phyloP scores from a whole-genome alignment of 2,329 filamentous ascomycete genomes.

The Trichoderma sp. region DNA sequence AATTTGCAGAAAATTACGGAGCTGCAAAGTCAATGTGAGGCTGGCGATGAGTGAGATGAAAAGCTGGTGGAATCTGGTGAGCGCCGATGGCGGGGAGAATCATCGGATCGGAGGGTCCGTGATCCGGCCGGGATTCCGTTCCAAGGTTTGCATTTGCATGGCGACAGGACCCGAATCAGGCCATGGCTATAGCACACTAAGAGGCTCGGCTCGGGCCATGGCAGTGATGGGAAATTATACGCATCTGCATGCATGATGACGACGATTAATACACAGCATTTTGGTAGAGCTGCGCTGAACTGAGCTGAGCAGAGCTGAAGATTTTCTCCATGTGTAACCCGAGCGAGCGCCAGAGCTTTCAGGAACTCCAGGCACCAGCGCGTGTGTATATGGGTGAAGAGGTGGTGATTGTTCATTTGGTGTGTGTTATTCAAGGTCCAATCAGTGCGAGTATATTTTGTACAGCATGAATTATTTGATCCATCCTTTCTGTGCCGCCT shows the following conservation, averaged over 20 bases:
- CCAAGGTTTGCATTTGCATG: background rate
- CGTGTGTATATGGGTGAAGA: background rate
- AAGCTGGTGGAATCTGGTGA: background rate
- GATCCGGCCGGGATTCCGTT: background rate
- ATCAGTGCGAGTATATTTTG: background rate
- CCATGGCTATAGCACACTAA: background rate
- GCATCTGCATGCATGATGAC: background rate
- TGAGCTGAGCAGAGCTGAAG: background rate
- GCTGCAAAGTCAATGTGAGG: background rate
- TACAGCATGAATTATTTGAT: background rate
- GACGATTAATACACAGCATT: background rate
- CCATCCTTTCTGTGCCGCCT: background rate
- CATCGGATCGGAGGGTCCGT: slow-evolving; percentile 13
- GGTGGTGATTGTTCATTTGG: background rate
- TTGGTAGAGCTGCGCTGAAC: background rate
- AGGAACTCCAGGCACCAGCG: background rate
- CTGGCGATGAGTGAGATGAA: background rate
- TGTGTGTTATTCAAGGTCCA: background rate
- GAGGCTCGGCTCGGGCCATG: background rate
- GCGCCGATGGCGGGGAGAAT: slow-evolving; percentile 4
- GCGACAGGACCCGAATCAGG: background rate
- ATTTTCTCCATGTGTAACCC: background rate
- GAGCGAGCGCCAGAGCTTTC: background rate
- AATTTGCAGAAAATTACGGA: background rate
- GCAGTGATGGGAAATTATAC: background rate